phyloP scores from a whole-genome alignment of 306 rosid genomes.

The Argentina anserina region DNA sequence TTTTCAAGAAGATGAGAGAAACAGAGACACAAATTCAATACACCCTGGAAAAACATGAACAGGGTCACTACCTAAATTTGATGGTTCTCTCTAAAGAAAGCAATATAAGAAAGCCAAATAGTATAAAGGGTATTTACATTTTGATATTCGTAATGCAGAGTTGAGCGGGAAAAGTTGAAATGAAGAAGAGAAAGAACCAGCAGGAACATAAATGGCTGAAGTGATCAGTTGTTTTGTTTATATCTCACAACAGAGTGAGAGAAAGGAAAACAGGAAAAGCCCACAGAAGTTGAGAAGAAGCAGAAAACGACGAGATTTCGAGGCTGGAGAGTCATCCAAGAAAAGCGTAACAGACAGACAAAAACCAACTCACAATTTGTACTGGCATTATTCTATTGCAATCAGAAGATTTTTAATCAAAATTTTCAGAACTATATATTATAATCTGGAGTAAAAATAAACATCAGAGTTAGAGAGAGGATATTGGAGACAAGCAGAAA shows the following conservation, averaged over 20 bases:
- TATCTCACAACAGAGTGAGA: conserved; percentile 60
- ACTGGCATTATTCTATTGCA: conserved; percentile 20
- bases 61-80: conserved; percentile 11
- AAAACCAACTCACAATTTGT: conserved; percentile 15
- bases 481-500: conserved; percentile 18
- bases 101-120: neutral
- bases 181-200: conserved; percentile 20
- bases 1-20: conserved; percentile 35
- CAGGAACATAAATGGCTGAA: conserved; percentile 35
- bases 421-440: neutral
- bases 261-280: conserved; percentile 36
- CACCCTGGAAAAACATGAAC: conserved; percentile 30
- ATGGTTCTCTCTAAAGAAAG: conserved; percentile 10
- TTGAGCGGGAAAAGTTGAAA: conserved; percentile 77
- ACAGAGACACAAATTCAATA: conserved; percentile 26
- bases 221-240: conserved; percentile 12
- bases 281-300: conserved; percentile 37
- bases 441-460: neutral
- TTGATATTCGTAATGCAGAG: conserved; percentile 43
- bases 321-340: conserved; percentile 42
- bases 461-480: conserved; percentile 19
- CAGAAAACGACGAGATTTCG: conserved; percentile 60
- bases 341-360: conserved; percentile 38
- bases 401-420: neutral
- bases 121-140: conserved; percentile 8